Evolutionary conservation across 169 alveolate species (phyloP).

Genomic region (Plasmodium billcollinsi): DNA sequence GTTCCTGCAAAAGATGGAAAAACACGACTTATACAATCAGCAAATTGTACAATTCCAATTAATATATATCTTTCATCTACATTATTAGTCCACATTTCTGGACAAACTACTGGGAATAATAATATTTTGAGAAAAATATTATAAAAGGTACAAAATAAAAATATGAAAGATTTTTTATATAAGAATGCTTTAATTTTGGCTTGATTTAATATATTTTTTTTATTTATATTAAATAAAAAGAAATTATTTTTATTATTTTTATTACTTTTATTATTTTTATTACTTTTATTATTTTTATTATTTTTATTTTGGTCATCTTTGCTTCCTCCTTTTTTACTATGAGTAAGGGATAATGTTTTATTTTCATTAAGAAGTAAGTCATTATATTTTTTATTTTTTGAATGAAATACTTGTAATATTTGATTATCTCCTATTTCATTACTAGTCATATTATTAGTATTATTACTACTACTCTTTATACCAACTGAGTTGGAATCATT

Average conservation of each 20-base stretch:
- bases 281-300: background rate
- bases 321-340: background rate
- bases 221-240: slow-evolving; percentile 6
- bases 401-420: background rate
- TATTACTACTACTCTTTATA: background rate
- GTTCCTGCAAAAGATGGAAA: slow-evolving; percentile 43
- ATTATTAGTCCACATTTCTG: slow-evolving; percentile 72
- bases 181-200: slow-evolving; percentile 28
- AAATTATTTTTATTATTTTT: background rate
- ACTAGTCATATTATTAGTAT: too few relatives aligned
- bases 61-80: slow-evolving; percentile 65
- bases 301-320: background rate
- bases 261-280: background rate
- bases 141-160: slow-evolving; percentile 58
- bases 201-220: slow-evolving; percentile 8
- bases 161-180: slow-evolving; percentile 29
- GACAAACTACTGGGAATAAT: slow-evolving; percentile 71
- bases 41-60: slow-evolving; percentile 69
- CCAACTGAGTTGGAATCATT: background rate
- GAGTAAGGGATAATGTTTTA: background rate
- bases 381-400: background rate
- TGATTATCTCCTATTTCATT: background rate
- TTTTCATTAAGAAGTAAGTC: background rate
- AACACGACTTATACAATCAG: slow-evolving; percentile 62
- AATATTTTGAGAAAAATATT: slow-evolving; percentile 49